Conservation (phyloP, 2,329 filamentous ascomycete species). For the Bipolaris gigantea region DNA sequence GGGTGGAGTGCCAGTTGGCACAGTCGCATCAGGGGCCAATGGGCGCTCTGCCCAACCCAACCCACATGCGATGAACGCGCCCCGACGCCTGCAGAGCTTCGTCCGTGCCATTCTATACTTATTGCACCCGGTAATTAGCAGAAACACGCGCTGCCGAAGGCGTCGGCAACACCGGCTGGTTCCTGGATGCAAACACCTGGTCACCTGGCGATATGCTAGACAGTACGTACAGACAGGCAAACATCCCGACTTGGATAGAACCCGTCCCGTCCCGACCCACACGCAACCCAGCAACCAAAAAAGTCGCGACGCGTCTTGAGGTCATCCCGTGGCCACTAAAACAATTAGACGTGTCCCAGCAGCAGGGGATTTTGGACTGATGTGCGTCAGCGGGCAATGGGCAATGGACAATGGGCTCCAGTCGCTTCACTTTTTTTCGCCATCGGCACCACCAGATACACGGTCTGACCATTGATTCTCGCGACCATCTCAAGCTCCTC, state of each 20-base stretch:
- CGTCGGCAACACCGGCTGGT: background rate
- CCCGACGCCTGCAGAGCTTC: conserved; percentile 8
- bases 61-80: background rate
- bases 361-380: background rate
- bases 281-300: background rate
- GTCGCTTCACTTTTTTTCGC: background rate
- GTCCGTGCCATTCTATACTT: conserved; percentile 5
- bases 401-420: background rate
- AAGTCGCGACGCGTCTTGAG: conserved; percentile 13
- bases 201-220: too few species aligned
- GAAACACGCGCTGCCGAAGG: background rate
- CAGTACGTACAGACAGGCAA: too few species aligned
- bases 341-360: background rate
- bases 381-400: conserved; percentile 6
- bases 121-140: background rate
- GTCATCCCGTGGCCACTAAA: conserved; percentile 8
- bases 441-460: background rate
- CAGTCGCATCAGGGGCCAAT: conserved; percentile 9
- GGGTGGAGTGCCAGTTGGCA: conserved; percentile 10
- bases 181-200: background rate
- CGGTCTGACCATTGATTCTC: too few species aligned
- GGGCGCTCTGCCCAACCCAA: background rate
- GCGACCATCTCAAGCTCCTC: background rate
- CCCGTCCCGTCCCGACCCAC: too few species aligned
- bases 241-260: too few species aligned